A percentile compares a stretch with the other conserved stretches of the same genome.
These are phyloP conservation scores for Blastobotrys robertii DNA, from an alignment of 805 yeast genomes.

Conservation along the genomic window DNA sequence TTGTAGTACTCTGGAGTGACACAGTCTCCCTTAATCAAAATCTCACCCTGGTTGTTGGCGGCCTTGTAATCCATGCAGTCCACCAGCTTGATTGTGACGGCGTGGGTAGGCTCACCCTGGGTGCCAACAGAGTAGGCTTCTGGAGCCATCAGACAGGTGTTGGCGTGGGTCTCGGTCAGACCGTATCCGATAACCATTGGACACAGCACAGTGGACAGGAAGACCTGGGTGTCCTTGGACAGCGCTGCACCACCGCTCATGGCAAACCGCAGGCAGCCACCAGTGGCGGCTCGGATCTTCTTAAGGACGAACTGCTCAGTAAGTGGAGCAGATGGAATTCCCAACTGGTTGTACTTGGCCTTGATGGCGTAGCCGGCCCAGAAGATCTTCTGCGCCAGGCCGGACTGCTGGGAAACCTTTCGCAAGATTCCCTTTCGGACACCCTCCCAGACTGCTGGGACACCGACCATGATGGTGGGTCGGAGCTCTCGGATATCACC, in stretches of 20 bases:
- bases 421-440: constrained; percentile 84
- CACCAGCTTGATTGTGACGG: constrained; percentile 77
- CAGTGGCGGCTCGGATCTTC: constrained; percentile 87
- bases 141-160: constrained; percentile 61
- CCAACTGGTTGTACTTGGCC: constrained; percentile 47
- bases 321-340: constrained; percentile 60
- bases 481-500: constrained; percentile 81
- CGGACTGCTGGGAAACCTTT: constrained; percentile 59
- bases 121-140: constrained; percentile 58
- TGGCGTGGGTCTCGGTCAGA: constrained; percentile 92
- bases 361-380: constrained; percentile 84
- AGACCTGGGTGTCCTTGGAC: constrained; percentile 69
- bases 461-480: constrained; percentile 96
- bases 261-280: constrained; percentile 67
- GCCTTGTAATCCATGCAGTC: constrained; percentile 89
- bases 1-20: constrained; percentile 71
- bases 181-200: constrained; percentile 95
- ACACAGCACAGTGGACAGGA: constrained; percentile 63
- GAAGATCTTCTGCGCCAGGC: constrained; percentile 64
- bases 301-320: constrained; percentile 72
- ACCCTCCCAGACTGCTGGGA: constrained; percentile 96
- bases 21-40: constrained; percentile 65
- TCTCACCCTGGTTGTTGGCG: constrained; percentile 87
- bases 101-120: constrained; percentile 75
- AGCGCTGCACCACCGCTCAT: constrained; percentile 93